phyloP scores from a whole-genome alignment of 257 asterid genomes.

The Nicotiana noctiflora region DNA sequence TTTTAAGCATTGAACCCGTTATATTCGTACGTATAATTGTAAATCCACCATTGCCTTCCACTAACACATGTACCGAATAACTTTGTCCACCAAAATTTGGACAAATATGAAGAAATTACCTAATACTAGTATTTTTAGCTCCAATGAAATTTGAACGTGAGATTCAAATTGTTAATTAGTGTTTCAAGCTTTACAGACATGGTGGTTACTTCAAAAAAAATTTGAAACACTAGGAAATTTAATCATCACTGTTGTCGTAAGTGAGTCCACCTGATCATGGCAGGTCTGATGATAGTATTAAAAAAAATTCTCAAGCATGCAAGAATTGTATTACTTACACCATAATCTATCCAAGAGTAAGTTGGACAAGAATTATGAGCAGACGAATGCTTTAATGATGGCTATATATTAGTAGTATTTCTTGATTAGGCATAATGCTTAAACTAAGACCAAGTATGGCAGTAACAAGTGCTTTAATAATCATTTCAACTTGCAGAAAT shows the following conservation, averaged over 20 bases:
- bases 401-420: not conserved
- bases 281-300: not conserved
- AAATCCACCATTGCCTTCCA: too few relatives aligned
- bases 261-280: not conserved
- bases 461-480: not conserved
- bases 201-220: not conserved
- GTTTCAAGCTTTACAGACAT: not conserved
- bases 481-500: not conserved
- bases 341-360: not conserved
- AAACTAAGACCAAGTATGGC: not conserved
- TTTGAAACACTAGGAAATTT: not conserved
- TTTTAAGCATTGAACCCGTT: too few relatives aligned
- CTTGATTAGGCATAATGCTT: constrained; percentile 6
- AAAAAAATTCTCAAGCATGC: not conserved
- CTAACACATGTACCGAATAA: too few relatives aligned
- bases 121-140: too few relatives aligned
- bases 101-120: too few relatives aligned
- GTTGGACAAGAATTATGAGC: not conserved
- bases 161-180: not conserved
- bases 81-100: too few relatives aligned
- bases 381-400: not conserved
- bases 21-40: too few relatives aligned
- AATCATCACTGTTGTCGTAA: not conserved
- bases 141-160: too few relatives aligned
- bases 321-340: not conserved